phyloP scores from a whole-genome alignment of 352 stramenopile genomes.

The Blastocystis sp. region DNA sequence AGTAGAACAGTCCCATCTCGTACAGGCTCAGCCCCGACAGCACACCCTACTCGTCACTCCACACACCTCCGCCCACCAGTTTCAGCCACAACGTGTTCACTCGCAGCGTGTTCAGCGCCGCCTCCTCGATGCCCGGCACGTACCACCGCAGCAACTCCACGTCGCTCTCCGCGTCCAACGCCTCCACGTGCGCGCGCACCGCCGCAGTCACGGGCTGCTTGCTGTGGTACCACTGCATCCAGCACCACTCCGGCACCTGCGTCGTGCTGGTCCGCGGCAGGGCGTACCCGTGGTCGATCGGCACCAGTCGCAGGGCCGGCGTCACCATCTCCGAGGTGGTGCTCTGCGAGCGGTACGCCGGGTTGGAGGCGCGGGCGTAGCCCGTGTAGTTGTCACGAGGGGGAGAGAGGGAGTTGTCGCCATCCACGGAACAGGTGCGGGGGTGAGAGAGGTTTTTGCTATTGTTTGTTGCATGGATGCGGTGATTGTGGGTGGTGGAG shows the following conservation, averaged over 20 bases:
- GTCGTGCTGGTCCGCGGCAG: slow-evolving; percentile 73
- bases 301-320: neutral
- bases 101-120: neutral
- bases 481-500: too few relatives aligned
- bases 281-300: slow-evolving; percentile 75
- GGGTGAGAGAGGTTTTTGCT: too few relatives aligned
- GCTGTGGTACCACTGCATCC: slow-evolving; percentile 76
- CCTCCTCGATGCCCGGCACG: neutral
- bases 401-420: too few relatives aligned
- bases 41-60: neutral
- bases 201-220: slow-evolving; percentile 73
- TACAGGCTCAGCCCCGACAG: too few relatives aligned
- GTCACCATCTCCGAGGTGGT: slow-evolving; percentile 19
- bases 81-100: slow-evolving; percentile 1
- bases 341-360: slow-evolving; percentile 19
- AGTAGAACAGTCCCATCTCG: too few relatives aligned
- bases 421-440: too few relatives aligned
- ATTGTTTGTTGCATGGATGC: too few relatives aligned
- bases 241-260: slow-evolving; percentile 76
- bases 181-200: neutral
- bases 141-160: neutral
- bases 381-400: too few relatives aligned
- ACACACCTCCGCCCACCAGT: too few relatives aligned
- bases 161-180: neutral
- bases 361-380: neutral